Base-by-base conservation (phyloP, 768 basidiomycete genomes). In the Boletellus ananas region DNA sequence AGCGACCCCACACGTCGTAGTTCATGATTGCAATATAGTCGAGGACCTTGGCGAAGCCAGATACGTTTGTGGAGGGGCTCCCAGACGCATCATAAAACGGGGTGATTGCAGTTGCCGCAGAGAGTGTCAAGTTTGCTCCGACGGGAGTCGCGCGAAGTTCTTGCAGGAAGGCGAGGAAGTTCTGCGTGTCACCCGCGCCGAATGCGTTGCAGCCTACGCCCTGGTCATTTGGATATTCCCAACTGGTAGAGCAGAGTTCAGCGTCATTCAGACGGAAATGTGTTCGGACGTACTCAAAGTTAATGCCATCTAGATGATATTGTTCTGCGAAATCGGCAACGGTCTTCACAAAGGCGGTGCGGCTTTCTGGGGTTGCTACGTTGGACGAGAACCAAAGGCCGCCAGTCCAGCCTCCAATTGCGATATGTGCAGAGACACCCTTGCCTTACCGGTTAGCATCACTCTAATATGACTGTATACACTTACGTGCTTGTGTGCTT, bases 181-280 rank as follows among this genome's bases (percentile, higher is more conserved):
- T 94, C 29, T 77, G 70, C 0, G 83, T 79, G 64, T 98, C 94
- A 47, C 74, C 52, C 1, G 46, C 7, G 18, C 65, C 66, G 50
- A 84, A 74, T 0, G 64, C 65, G 65, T 95, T 96, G 57, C 88
- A 88, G 1, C 80, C 80, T 1, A 85, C 73, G 31, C 91, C 90
- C 43, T 74, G 69, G 5, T 68, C 56, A 47, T 75, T 79, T 2
- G 93, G 92, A 63, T 87, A 93, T 68, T 95, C 93, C 91, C 92
- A 94, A 59, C 90, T 92, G 47, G 35, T 12, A 47, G 52, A 72
- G 16, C 11, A 16, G 16, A 1, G 12, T 3, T 68, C 6, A 64
- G n/a, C 18, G 1, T 1, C 35, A 13, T 17, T 17, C 27, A 10
- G 36, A 12, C 5, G 13, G 27, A 4, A 27, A 1, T 40, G 42